Percentiles rank a stretch among this genome's conserved stretches.
Conservation (phyloP, 768 basidiomycete species). For the Jaapia argillacea region DNA sequence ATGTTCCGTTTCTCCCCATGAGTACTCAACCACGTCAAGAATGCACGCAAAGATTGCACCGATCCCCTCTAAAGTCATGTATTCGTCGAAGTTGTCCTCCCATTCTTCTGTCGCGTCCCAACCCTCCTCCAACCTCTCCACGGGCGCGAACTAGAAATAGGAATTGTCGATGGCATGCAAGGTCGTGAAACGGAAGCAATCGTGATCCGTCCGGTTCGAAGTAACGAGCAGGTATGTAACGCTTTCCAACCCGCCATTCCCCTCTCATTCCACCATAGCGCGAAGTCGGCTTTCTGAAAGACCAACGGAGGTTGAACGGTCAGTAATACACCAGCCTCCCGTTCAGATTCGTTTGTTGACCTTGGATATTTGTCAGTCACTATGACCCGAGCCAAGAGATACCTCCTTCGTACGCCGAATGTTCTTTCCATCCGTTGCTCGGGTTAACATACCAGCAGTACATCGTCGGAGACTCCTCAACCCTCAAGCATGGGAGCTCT, state of each 20-base stretch:
- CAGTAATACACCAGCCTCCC: conserved; percentile 10
- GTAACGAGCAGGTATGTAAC: conserved; percentile 63
- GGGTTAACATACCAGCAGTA: conserved; percentile 38
- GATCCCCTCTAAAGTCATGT: conserved; percentile 81
- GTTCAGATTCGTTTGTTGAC: neutral
- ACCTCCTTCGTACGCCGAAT: conserved; percentile 33
- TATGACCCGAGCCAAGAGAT: conserved; percentile 86
- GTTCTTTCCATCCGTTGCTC: neutral
- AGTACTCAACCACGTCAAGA: conserved; percentile 24
- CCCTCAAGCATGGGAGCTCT: conserved; percentile 71
- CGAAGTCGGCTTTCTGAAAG: conserved; percentile 91
- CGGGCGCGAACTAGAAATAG: conserved; percentile 71
- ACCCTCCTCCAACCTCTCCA: conserved; percentile 61
- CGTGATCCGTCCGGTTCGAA: conserved; percentile 85
- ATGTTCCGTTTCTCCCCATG: neutral
- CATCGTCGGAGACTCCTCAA: conserved; percentile 88
- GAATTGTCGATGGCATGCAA: conserved; percentile 95
- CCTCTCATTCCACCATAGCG: no score
- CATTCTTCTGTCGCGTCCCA: conserved; percentile 63
- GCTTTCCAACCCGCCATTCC: no score
- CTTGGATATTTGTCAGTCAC: conserved; percentile 43
- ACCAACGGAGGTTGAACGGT: conserved; percentile 88
- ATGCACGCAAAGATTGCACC: conserved; percentile 83
- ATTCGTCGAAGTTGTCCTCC: conserved; percentile 58
- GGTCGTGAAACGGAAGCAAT: conserved; percentile 94